phyloP scores from a whole-genome alignment of 2,329 filamentous ascomycete species.

The Colletotrichum agaves region DNA sequence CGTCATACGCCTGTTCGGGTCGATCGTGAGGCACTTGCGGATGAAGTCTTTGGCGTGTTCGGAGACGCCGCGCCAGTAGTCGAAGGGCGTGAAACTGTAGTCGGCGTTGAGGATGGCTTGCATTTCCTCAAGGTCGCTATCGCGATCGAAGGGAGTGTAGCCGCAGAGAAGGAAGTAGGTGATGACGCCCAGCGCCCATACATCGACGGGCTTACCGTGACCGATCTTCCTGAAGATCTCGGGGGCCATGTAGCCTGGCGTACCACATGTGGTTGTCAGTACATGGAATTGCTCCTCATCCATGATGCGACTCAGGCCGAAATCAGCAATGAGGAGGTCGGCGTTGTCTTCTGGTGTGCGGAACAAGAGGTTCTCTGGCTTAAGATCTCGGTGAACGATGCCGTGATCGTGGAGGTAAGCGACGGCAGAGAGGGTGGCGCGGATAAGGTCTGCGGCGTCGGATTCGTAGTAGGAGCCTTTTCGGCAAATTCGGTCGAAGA shows the following conservation, averaged over 20 bases:
- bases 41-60: constrained; percentile 91
- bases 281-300: constrained; percentile 99
- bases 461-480: constrained; percentile 99
- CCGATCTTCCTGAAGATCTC: constrained; percentile 99
- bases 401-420: constrained; percentile 98
- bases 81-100: constrained; percentile 92
- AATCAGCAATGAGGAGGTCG: constrained; percentile 96
- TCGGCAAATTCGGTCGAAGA: constrained; percentile 98
- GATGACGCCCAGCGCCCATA: constrained; percentile 98
- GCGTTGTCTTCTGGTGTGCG: constrained; percentile 97
- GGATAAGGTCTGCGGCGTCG: constrained; percentile 94
- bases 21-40: constrained; percentile 88
- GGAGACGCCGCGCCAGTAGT: constrained; percentile 97
- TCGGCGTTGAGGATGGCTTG: constrained; percentile 97
- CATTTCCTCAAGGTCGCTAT: constrained; percentile 99
- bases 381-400: constrained; percentile 97
- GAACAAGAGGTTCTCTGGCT: constrained; percentile 97
- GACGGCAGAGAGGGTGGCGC: constrained; percentile 94
- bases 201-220: constrained; percentile 96
- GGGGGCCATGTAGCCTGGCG: constrained; percentile 98
- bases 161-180: constrained; percentile 98
- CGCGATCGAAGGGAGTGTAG: constrained; percentile 97
- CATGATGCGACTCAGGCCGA: constrained; percentile 96
- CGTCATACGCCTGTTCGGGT: constrained; percentile 88
- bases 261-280: constrained; percentile 96